These are phyloP conservation scores for Phytomonas sp. DNA, from an alignment of 208 protist species.

Conservation along the genomic window DNA sequence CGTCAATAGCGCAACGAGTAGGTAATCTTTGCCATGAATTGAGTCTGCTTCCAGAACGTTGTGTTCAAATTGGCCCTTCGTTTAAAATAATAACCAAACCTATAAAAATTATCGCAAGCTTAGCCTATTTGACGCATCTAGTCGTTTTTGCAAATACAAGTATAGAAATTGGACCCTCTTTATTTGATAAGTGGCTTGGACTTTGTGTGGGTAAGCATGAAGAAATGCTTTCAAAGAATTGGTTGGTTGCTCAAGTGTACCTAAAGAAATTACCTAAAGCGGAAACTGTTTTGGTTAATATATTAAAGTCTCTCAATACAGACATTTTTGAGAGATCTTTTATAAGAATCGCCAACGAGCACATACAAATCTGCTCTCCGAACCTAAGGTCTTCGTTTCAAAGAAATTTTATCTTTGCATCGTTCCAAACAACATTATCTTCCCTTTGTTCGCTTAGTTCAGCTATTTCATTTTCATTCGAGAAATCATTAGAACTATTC, in stretches of 20 bases:
- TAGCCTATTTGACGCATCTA: conserved; percentile 18
- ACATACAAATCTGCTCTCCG: background rate
- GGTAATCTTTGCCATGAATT: conserved; percentile 20
- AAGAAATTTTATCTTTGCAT: background rate
- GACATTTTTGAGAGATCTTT: background rate
- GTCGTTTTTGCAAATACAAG: conserved; percentile 17
- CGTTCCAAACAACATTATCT: background rate
- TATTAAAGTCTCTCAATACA: background rate
- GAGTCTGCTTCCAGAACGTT: conserved; percentile 16
- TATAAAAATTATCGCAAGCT: conserved; percentile 17
- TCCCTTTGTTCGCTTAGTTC: background rate
- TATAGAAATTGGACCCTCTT: background rate
- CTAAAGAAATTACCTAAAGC: background rate
- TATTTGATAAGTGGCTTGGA: background rate
- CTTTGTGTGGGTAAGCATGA: background rate
- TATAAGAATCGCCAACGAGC: background rate
- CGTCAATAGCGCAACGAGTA: background rate
- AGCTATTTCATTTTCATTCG: background rate
- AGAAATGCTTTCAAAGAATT: background rate
- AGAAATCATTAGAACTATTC: background rate
- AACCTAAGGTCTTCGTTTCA: background rate
- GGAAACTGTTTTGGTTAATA: background rate
- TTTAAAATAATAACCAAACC: conserved; percentile 20
- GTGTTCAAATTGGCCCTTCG: conserved; percentile 12
- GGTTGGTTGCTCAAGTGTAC: background rate